Conservation (phyloP, 345 rosid genomes). For the Corchorus olitorius region DNA sequence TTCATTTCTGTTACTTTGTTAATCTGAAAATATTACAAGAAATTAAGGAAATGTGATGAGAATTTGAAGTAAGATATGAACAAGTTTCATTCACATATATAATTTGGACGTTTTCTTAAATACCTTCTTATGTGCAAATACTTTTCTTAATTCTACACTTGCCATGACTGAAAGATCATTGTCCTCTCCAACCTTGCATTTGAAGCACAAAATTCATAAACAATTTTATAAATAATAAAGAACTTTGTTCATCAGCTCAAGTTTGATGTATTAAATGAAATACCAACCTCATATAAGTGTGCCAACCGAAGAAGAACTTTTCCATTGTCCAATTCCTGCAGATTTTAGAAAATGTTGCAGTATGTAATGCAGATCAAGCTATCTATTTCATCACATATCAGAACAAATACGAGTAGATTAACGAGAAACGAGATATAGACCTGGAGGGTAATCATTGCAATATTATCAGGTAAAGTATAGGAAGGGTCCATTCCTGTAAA, state of each 20-base stretch:
- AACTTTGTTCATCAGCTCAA: not conserved
- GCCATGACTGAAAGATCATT: conserved; percentile 67
- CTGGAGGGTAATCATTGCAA: conserved; percentile 26
- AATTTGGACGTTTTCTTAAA: not conserved
- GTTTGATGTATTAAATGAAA: not conserved
- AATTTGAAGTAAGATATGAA: not conserved
- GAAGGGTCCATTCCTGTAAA: conserved; percentile 18
- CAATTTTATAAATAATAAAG: too few relatives aligned
- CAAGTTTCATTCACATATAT: not conserved
- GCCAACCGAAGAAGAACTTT: conserved; percentile 53
- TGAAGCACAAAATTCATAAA: conserved; percentile 2
- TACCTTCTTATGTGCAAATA: conserved; percentile 66
- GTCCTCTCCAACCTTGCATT: conserved; percentile 73
- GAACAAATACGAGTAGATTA: not conserved
- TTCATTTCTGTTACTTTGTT: conserved; percentile 41
- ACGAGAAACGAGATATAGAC: conserved; percentile 7
- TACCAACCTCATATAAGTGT: conserved; percentile 47
- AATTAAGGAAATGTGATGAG: not conserved
- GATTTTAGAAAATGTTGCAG: not conserved
- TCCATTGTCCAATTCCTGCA: conserved; percentile 51
- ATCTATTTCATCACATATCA: not conserved
- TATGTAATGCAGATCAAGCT: not conserved
- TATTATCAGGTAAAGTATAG: conserved; percentile 26
- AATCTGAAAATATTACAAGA: conserved; percentile 34
- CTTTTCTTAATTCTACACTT: conserved; percentile 63